These are phyloP conservation scores for Mycena maculata DNA, from an alignment of 768 basidiomycete genomes.

Conservation along the genomic window DNA sequence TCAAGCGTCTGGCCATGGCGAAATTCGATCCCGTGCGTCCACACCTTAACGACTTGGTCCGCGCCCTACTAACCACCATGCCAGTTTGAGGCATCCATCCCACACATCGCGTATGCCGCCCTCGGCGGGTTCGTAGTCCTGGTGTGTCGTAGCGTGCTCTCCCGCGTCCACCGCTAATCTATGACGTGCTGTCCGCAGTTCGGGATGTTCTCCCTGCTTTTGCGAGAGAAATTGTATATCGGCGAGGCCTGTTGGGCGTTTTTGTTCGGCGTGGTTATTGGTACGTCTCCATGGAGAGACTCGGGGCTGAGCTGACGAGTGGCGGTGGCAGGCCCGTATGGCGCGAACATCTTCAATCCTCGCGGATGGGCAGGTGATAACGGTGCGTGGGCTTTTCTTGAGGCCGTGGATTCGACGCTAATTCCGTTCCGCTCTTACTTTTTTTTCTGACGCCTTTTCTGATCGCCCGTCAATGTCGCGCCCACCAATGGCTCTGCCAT, in stretches of 20 bases:
- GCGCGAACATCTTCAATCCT: slow-evolving; percentile 85
- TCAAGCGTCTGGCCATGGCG: neutral
- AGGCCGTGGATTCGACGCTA: neutral
- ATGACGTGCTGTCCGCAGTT: slow-evolving; percentile 61
- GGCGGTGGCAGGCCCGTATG: slow-evolving; percentile 74
- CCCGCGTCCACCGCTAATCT: slow-evolving; percentile 56
- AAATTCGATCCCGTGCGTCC: slow-evolving; percentile 33
- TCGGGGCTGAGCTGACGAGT: neutral
- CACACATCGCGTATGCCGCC: slow-evolving; percentile 83
- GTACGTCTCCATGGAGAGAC: slow-evolving; percentile 51
- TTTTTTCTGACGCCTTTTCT: neutral
- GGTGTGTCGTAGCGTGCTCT: slow-evolving; percentile 71
- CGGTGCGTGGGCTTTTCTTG: slow-evolving; percentile 16
- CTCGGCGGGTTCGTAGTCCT: slow-evolving; percentile 87
- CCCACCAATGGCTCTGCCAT: neutral
- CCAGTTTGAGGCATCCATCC: slow-evolving; percentile 72
- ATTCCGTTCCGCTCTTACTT: neutral
- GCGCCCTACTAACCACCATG: slow-evolving; percentile 1
- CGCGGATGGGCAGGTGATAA: slow-evolving; percentile 71
- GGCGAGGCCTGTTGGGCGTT: slow-evolving; percentile 98
- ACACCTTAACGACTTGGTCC: neutral
- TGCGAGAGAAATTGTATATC: slow-evolving; percentile 85
- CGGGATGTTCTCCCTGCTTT: slow-evolving; percentile 93
- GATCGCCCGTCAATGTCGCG: neutral
- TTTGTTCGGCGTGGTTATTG: slow-evolving; percentile 91